A percentile compares a stretch with the other conserved stretches of the same genome.
These are phyloP conservation scores for Scedosporium apiospermum DNA, from an alignment of 2,329 filamentous ascomycete species.

Conservation along the genomic window DNA sequence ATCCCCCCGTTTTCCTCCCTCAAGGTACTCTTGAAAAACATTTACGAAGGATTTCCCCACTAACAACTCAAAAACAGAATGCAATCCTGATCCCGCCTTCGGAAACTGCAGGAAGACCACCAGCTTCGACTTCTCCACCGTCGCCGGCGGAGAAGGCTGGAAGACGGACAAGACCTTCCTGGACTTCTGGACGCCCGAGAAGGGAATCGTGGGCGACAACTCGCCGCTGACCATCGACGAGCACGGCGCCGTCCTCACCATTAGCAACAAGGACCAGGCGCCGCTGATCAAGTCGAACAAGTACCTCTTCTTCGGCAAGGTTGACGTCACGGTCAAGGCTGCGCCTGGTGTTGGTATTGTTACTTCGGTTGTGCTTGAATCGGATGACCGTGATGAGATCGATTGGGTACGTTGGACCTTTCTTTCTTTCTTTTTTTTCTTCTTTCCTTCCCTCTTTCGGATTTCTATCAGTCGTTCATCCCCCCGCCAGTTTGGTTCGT, in stretches of 20 bases:
- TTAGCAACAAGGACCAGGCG: constrained; percentile 46
- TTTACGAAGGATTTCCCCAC: too few species aligned
- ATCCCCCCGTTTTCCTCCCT: not conserved
- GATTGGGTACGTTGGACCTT: constrained; percentile 16
- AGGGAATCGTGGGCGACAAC: constrained; percentile 19
- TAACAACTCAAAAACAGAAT: constrained; percentile 21
- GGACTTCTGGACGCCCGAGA: constrained; percentile 21
- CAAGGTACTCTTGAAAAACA: not conserved
- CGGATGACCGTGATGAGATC: constrained; percentile 70
- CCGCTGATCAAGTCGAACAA: constrained; percentile 59
- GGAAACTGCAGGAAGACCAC: constrained; percentile 22
- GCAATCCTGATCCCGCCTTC: constrained; percentile 57
- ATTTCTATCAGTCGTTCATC: not conserved
- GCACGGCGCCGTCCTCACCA: constrained; percentile 25
- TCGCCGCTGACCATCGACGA: constrained; percentile 17
- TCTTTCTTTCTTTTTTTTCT: not conserved
- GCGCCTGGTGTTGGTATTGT: constrained; percentile 67
- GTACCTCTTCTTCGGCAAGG: constrained; percentile 79
- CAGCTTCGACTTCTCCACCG: constrained; percentile 57
- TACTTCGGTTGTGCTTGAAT: constrained; percentile 66
- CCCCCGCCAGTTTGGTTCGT: not conserved
- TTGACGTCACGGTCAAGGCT: constrained; percentile 61
- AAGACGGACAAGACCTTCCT: constrained; percentile 12
- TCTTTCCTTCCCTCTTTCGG: not conserved
- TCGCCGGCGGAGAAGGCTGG: constrained; percentile 32